Percentiles rank a stretch among this genome's conserved stretches.
phyloP scores from a whole-genome alignment of 164 flowering plant species.

The Piper betle region DNA sequence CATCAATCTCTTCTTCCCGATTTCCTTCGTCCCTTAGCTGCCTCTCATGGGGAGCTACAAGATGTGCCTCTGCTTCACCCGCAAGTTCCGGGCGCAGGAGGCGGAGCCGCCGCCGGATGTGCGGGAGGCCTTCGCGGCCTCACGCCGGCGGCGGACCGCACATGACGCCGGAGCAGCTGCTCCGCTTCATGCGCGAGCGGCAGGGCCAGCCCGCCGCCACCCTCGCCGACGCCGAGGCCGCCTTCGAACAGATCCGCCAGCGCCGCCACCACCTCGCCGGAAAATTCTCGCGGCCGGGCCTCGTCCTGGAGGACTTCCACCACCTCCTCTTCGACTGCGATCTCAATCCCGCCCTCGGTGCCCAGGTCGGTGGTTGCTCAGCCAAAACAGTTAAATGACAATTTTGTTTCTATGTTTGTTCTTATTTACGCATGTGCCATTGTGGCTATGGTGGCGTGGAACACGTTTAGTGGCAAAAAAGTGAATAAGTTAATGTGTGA shows the following conservation, averaged over 20 bases:
- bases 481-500: not conserved
- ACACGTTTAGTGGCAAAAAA: not conserved
- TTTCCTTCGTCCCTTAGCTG: not conserved
- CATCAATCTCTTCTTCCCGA: not conserved
- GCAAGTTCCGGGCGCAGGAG: constrained; percentile 59
- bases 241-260: constrained; percentile 27
- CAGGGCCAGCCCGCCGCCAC: constrained; percentile 36
- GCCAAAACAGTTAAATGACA: too few species aligned
- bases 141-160: constrained; percentile 20
- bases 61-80: constrained; percentile 55
- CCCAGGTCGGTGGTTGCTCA: constrained; percentile 24
- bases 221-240: constrained; percentile 28
- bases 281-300: constrained; percentile 11
- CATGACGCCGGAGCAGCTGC: constrained; percentile 55
- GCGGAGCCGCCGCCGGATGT: constrained; percentile 59
- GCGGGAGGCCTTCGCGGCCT: constrained; percentile 28
- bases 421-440: not conserved
- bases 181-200: constrained; percentile 38
- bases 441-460: not conserved
- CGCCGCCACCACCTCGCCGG: constrained; percentile 19
- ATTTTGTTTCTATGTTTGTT: not conserved
- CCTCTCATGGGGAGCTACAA: constrained; percentile 20
- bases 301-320: constrained; percentile 60
- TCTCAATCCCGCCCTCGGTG: constrained; percentile 46
- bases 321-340: constrained; percentile 47